A percentile compares a stretch with the other conserved stretches of the same genome.
phyloP scores from a whole-genome alignment of 208 protist species.

The Trypanosoma theileri region DNA sequence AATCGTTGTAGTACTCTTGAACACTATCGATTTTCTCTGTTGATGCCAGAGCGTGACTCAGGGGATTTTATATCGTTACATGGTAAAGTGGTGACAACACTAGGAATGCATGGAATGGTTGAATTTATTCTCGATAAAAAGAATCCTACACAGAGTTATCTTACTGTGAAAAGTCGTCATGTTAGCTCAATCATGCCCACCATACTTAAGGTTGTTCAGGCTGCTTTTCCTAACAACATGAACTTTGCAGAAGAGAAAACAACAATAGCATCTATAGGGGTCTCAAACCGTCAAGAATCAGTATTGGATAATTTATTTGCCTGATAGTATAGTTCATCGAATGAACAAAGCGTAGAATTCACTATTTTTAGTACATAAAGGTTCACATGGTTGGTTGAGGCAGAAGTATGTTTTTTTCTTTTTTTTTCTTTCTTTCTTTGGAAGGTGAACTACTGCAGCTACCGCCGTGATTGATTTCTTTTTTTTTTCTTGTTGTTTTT shows the following conservation, averaged over 20 bases:
- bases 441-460: too few species aligned
- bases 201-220: constrained; percentile 15
- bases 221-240: constrained; percentile 12
- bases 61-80: constrained; percentile 10
- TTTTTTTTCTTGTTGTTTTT: constrained; percentile 10
- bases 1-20: constrained; percentile 18
- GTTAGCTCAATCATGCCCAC: constrained; percentile 11
- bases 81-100: constrained; percentile 17
- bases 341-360: too few species aligned
- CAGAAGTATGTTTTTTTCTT: too few species aligned
- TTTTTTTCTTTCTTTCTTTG: too few species aligned
- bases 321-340: constrained; percentile 17
- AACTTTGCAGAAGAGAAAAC: background rate
- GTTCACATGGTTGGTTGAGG: too few species aligned
- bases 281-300: background rate
- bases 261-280: background rate
- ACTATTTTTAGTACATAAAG: too few species aligned
- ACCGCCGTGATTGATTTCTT: background rate
- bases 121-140: constrained; percentile 21
- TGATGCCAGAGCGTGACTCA: constrained; percentile 16
- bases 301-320: constrained; percentile 54
- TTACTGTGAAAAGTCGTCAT: constrained; percentile 27
- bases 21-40: constrained; percentile 8
- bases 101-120: constrained; percentile 21
- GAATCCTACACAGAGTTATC: constrained; percentile 11